Base-by-base conservation (phyloP, 305 asterid genomes). In the Fraxinus floribunda region DNA sequence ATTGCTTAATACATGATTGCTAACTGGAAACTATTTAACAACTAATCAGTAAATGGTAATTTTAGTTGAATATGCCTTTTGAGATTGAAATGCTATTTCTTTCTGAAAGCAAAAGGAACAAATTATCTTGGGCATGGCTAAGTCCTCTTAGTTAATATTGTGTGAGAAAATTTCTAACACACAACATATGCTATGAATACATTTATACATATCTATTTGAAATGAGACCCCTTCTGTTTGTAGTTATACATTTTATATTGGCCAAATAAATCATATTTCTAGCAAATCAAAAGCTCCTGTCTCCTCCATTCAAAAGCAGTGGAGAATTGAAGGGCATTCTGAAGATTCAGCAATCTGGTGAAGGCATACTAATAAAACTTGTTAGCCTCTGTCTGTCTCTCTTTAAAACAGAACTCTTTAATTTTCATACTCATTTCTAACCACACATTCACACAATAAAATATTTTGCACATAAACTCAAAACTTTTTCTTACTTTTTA, bases 41-140 rank as follows among this genome's bases (percentile, higher is more conserved):
- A 66, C 73, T 64, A 22, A 22, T 64, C 73, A 10, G n/a, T 24
- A 64, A 3, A 64, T 64, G 73, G 32, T 64, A 64, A 64, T 22
- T 24, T 64, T 64, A 64, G 35, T 26, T 64, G 36, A 64, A 10
- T 30, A 22, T 34, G 66, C 83, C 39, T n/a, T 78, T 39, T 76
- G 66, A 76, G 77, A 22, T 85, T 71, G 39, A 18, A 24, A 30
- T 77, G 16, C 18, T 85, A 26, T 29, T 29, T 36, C 38, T 36
- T 8, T 78, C 24, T 38, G 52, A 68, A 76, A 72, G 49, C 22
- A 6, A 74, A 85, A 76, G 57, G 24, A 73, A 83, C 60, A 32
- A 55, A 66, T 80, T 46, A 44, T 7, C 77, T 68, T 70, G 24
- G 55, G 62, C 60, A 35, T 60, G 22, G 26, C 52, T 41, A 6